A percentile compares a stretch with the other conserved stretches of the same genome.
Evolutionary conservation across 352 stramenopile species (phyloP).

Genomic region (Phytophthora constricta): DNA sequence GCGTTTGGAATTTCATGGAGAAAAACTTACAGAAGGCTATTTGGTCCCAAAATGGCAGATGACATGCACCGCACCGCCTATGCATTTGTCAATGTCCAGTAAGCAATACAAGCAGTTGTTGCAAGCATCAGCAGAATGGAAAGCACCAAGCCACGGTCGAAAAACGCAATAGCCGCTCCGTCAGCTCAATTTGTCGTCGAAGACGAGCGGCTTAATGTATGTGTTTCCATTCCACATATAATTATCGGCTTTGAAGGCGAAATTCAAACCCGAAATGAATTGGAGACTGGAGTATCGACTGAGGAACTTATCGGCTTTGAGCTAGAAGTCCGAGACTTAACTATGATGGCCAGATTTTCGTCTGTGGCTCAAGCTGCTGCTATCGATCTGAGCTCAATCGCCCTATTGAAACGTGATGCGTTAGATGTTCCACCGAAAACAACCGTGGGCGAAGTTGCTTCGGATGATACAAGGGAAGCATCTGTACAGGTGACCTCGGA

Average conservation of each 20-base stretch:
- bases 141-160: conserved; percentile 10
- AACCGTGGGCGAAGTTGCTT: conserved; percentile 28
- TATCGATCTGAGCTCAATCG: conserved; percentile 51
- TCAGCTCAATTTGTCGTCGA: conserved; percentile 54
- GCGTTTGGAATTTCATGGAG: conserved; percentile 64
- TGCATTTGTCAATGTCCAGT: conserved; percentile 75
- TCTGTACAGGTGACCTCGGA: conserved; percentile 22
- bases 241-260: conserved; percentile 69
- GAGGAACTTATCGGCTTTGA: conserved; percentile 58
- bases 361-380: conserved; percentile 56
- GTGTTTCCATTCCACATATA: conserved; percentile 73
- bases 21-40: conserved; percentile 53
- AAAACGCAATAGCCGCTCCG: not conserved
- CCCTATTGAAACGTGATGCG: conserved; percentile 53
- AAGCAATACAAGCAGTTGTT: conserved; percentile 74
- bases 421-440: conserved; percentile 25
- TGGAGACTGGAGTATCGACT: conserved; percentile 2
- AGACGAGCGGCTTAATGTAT: conserved; percentile 68
- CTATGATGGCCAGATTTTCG: conserved; percentile 70
- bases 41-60: conserved; percentile 60
- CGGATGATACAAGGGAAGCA: conserved; percentile 37
- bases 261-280: conserved; percentile 22
- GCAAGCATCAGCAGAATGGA: conserved; percentile 66
- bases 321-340: conserved; percentile 63
- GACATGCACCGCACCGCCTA: conserved; percentile 71